Conservation (phyloP, 2,329 filamentous ascomycete species). For the Tolypocladium inflatum region DNA sequence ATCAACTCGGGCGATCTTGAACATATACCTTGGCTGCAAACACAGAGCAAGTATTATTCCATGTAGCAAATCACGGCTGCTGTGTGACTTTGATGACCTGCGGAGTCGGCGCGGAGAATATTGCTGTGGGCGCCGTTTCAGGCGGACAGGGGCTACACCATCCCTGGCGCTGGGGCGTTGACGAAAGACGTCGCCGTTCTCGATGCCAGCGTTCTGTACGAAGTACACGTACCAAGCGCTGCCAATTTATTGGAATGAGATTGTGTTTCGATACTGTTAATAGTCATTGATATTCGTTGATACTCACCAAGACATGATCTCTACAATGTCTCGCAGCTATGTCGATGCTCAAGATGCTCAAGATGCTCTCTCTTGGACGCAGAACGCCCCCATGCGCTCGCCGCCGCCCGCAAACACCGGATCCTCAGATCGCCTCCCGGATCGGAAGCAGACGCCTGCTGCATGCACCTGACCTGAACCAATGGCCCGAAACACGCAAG, state of each 20-base stretch:
- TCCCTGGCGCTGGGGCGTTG: neutral
- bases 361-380: too few species aligned
- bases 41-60: neutral
- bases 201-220: neutral
- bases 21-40: neutral
- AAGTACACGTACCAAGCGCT: neutral
- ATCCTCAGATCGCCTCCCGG: neutral
- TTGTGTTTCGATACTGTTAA: neutral
- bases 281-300: neutral
- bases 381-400: too few species aligned
- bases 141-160: neutral
- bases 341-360: neutral
- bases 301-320: neutral
- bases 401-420: neutral
- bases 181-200: neutral
- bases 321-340: neutral
- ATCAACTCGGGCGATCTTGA: neutral
- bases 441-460: neutral
- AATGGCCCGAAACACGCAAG: neutral
- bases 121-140: neutral
- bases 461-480: neutral
- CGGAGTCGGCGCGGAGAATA: neutral
- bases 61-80: neutral
- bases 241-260: neutral
- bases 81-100: neutral